These are phyloP conservation scores for Aspergillus versicolor DNA, from an alignment of 2,329 filamentous ascomycete genomes.

Conservation along the genomic window DNA sequence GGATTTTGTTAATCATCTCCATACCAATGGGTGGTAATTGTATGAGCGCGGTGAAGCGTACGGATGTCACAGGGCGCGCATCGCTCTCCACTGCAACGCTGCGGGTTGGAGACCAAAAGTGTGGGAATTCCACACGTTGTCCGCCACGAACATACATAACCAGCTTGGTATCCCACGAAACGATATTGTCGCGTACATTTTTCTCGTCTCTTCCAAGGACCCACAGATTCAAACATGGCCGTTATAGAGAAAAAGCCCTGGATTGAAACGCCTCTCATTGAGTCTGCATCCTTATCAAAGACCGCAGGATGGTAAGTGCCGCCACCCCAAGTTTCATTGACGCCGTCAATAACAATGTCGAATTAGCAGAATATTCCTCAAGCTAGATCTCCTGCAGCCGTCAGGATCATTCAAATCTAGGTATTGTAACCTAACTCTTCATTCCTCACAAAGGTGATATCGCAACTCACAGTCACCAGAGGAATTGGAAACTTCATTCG, in stretches of 20 bases:
- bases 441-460: not conserved
- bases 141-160: not conserved
- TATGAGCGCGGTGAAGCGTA: not conserved
- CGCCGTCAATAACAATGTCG: not conserved
- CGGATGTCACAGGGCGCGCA: not conserved
- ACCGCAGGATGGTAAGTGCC: constrained; percentile 36
- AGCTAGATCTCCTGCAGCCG: constrained; percentile 77
- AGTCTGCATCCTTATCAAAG: constrained; percentile 37
- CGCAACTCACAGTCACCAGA: constrained; percentile 14
- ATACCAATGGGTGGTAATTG: not conserved
- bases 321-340: not conserved
- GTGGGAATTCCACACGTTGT: not conserved
- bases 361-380: constrained; percentile 70
- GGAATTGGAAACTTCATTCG: constrained; percentile 40
- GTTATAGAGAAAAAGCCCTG: constrained; percentile 28
- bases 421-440: constrained; percentile 13
- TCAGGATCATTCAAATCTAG: constrained; percentile 80
- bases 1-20: not conserved
- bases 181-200: not conserved
- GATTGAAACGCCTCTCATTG: constrained; percentile 41
- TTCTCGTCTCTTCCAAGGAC: not conserved
- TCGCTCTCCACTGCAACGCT: not conserved
- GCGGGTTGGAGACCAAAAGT: no score
- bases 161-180: not conserved
- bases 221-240: constrained; percentile 4